Evolutionary conservation across 768 basidiomycete species (phyloP), one percentile per base, ranked within the genome.

Genomic region (Phallus indusiatus): DNA sequence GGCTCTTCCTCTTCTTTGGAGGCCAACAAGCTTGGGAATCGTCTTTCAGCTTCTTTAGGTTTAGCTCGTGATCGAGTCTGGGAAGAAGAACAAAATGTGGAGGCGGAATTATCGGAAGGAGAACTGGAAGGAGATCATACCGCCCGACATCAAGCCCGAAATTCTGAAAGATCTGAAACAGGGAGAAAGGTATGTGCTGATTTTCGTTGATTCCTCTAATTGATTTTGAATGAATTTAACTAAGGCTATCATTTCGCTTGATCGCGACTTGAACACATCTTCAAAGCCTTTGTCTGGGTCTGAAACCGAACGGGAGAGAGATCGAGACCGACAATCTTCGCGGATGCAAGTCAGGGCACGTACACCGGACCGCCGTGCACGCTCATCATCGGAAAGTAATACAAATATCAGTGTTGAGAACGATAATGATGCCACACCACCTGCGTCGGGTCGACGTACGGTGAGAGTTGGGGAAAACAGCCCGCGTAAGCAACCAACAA

Each of bases 261-360:
- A 42, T 10, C 42, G 12, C 12, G 42, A 42, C 2, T n/a, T 42
- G 12, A 42, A 28, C 28, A 28, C 28, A 7, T 37, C 62, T 51
- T 18, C 61, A 53, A 47, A 36, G 50, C 48, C 37, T 36, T 35
- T 50, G 34, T 90, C 88, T 7, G 89, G 89, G 34, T 90, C 88
- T 1, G 90, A 90, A 69, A 91, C 89, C 0, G 90, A 91, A 69
- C 82, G 62, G 18, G 64, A 64, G 36, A 55, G 55, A 28, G 58
- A 59, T 22, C 58, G 24, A 20, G 46, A 49, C 49, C 36, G 18
- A 42, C 18, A 24, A 16, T 20, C 51, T 16, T 52, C 51, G 51
- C 34, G 24, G 6, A 52, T 18, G 12, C 51, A 35, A 14, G 18
- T 20, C 12, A 12, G 42, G 42, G 42, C n/a, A n/a, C 42, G 42